Conservation (phyloP, 176 grass and related monocot species). For the Musa beccarii region DNA sequence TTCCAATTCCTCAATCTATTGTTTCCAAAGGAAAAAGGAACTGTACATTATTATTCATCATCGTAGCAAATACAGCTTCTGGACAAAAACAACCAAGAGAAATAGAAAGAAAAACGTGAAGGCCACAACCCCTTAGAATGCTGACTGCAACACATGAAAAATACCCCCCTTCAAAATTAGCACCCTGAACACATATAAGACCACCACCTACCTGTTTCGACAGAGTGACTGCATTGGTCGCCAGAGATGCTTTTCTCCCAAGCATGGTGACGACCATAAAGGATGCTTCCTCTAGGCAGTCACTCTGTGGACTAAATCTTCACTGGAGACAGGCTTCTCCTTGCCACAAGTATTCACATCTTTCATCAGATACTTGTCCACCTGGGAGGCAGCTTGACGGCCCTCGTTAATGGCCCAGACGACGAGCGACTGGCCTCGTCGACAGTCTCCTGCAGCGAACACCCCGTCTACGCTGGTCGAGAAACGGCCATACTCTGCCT, state of each 20-base stretch:
- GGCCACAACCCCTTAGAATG: not conserved
- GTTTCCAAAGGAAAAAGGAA: conserved; percentile 18
- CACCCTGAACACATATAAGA: not conserved
- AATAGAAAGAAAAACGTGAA: not conserved
- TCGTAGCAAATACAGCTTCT: conserved; percentile 19
- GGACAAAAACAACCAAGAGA: conserved; percentile 15
- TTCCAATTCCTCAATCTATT: conserved; percentile 21
- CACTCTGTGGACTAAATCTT: conserved; percentile 51
- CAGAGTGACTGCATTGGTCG: too few species aligned
- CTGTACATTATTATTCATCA: conserved; percentile 65
- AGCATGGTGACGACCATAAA: too few species aligned
- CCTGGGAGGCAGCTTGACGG: conserved; percentile 60
- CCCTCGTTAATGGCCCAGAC: conserved; percentile 99
- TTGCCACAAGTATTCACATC: conserved; percentile 15
- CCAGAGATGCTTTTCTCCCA: too few species aligned
- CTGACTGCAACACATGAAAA: not conserved
- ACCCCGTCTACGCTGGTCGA: conserved; percentile 78
- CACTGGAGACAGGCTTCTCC: conserved; percentile 11
- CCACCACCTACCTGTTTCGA: not conserved
- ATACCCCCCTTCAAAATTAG: conserved; percentile 25
- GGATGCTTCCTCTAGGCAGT: conserved; percentile 29
- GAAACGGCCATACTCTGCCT: conserved; percentile 79
- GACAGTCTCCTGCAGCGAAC: conserved; percentile 89
- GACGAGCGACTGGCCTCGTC: conserved; percentile 87
- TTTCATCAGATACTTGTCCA: conserved; percentile 64